Evolutionary conservation across 441 rosid genomes (phyloP).

Genomic region (Populus hybrid): DNA sequence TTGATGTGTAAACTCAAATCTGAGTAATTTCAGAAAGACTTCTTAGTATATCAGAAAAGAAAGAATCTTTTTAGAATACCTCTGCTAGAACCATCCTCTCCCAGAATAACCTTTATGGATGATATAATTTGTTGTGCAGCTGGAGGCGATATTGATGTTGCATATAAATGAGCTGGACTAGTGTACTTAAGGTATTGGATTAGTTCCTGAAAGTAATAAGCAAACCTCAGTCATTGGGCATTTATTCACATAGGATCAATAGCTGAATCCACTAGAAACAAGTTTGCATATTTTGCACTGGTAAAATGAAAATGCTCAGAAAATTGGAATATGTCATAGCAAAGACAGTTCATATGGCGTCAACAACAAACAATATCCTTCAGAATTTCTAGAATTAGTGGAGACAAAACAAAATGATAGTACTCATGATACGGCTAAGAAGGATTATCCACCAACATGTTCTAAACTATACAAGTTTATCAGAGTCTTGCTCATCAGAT

Average conservation of each 20-base stretch:
- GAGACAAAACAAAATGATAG: background rate
- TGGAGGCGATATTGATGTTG: conserved; percentile 85
- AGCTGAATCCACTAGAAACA: background rate
- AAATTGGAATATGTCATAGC: background rate
- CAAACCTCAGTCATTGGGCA: background rate
- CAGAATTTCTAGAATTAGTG: background rate
- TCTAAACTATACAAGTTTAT: background rate
- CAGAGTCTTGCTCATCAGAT: background rate
- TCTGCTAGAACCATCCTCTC: conserved; percentile 87
- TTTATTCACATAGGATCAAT: background rate
- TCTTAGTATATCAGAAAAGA: background rate
- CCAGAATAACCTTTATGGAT: conserved; percentile 72
- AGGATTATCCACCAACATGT: background rate
- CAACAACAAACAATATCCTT: background rate
- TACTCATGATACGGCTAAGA: background rate
- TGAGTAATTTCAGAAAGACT: background rate
- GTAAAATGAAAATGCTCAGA: background rate
- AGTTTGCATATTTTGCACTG: background rate
- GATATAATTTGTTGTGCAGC: conserved; percentile 86
- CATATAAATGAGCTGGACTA: conserved; percentile 87
- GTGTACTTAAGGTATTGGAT: conserved; percentile 63
- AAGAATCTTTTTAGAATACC: conserved; percentile 32
- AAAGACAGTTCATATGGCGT: background rate
- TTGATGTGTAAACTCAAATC: background rate
- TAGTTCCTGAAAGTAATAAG: conserved; percentile 48